Evolutionary conservation across 805 yeast genomes (phyloP).

Genomic region (Ogataea wickerhamii): DNA sequence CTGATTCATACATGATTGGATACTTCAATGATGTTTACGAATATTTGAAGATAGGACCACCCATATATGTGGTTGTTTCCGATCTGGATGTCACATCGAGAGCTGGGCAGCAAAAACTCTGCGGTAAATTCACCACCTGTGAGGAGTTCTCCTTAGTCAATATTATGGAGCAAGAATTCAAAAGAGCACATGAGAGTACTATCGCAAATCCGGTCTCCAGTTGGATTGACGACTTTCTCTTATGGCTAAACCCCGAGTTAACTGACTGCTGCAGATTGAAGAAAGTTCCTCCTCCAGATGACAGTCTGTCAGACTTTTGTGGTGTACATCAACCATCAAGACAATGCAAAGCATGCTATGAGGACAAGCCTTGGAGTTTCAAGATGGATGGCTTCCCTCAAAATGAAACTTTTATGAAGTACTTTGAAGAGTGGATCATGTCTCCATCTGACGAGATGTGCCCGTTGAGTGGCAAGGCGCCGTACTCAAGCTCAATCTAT

Average conservation of each 20-base stretch:
- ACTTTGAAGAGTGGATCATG: constrained; percentile 76
- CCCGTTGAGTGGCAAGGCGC: constrained; percentile 94
- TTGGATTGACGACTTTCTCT: constrained; percentile 89
- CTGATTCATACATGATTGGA: constrained; percentile 72
- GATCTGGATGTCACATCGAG: constrained; percentile 60
- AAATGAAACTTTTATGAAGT: constrained; percentile 62
- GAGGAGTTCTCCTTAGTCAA: constrained; percentile 74
- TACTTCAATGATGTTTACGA: constrained; percentile 75
- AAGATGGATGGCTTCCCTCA: constrained; percentile 83
- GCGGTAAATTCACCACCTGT: constrained; percentile 88
- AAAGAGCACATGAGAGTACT: constrained; percentile 58
- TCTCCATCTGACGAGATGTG: constrained; percentile 76
- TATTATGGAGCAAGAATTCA: constrained; percentile 78
- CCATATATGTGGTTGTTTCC: constrained; percentile 79
- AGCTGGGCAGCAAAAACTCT: constrained; percentile 63
- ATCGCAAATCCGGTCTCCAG: constrained; percentile 80
- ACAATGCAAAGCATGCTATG: constrained; percentile 71
- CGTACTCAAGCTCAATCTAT: constrained; percentile 63
- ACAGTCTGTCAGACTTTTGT: constrained; percentile 54
- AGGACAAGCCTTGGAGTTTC: constrained; percentile 59
- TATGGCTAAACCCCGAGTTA: constrained; percentile 81
- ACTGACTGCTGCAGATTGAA: constrained; percentile 81
- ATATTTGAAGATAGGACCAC: constrained; percentile 85
- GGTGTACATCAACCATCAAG: constrained; percentile 63
- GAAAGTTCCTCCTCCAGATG: constrained; percentile 33